Evolutionary conservation across 306 rosid species (phyloP), one percentile per base, ranked within the genome.

Genomic region (Rubus idaeus): DNA sequence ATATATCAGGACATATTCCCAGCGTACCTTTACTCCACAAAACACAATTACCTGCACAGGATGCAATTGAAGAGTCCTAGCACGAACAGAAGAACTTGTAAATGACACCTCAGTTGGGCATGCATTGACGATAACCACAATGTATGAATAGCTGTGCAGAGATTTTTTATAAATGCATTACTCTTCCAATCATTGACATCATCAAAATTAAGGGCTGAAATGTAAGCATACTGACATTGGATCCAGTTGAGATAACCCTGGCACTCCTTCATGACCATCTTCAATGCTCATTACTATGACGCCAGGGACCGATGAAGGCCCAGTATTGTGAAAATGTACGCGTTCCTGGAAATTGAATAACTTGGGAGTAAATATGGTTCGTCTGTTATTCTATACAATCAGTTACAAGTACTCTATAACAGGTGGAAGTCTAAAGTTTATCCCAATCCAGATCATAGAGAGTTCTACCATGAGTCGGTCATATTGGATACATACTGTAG

Each of bases 251-350:
- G 90, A 73, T 84, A 92, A 80, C 79, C 92, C 97, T 9, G 88
- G 92, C 74, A 88, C 51, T 72, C 96, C 91, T 46, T 86, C 84
- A 21, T 84, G 83, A 46, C 97, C 99, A 73, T 95, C 99, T 85
- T 92, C 97, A 82, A 92, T 95, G 89, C 97, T 89, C 96, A 92
- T 91, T 75, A 87, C 96, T 80, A 95, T 81, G 78, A 87, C 86
- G 18, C 96, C 99, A 58, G 78, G 89, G 73, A 84, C 76, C 69
- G 83, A 79, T 30, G 92, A 84, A 26, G 88, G 78, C 46, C 97
- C 99, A 66, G 91, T 87, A 53, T 95, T 91, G 83, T 89, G 94
- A 84, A 95, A 95, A 66, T 79, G 84, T 61, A 92, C 87, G 64
- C 94, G 87, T 85, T 81, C 86, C 97, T 92, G 70, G 60, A 68